phyloP scores from a whole-genome alignment of 2,329 filamentous ascomycete species.

The Aspergillus tanneri region DNA sequence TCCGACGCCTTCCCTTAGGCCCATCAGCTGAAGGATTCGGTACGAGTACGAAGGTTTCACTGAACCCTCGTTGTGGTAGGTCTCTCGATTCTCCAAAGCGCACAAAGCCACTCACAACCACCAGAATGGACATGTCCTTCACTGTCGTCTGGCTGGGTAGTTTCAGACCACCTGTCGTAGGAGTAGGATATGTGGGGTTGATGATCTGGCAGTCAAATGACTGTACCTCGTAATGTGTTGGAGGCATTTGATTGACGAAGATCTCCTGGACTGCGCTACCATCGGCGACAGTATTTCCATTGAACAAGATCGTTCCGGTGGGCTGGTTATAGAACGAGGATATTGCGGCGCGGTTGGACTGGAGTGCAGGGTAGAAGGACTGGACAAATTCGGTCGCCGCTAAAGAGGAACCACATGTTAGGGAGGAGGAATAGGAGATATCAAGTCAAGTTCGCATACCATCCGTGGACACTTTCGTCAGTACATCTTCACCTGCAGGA shows the following conservation, averaged over 20 bases:
- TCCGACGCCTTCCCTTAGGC: conserved; percentile 55
- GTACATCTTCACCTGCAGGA: conserved; percentile 32
- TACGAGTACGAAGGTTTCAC: conserved; percentile 76
- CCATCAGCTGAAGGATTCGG: conserved; percentile 60
- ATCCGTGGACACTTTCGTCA: conserved; percentile 45
- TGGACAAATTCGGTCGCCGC: conserved; percentile 71
- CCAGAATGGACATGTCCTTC: conserved; percentile 66
- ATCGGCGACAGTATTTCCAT: conserved; percentile 66
- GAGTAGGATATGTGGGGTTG: conserved; percentile 66
- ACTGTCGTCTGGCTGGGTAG: conserved; percentile 43
- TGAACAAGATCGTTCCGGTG: conserved; percentile 70
- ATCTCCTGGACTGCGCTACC: conserved; percentile 66
- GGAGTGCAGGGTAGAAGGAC: conserved; percentile 73
- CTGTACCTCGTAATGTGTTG: conserved; percentile 69
- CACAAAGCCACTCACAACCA: conserved; percentile 73
- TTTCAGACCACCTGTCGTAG: conserved; percentile 41
- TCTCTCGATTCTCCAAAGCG: conserved; percentile 63
- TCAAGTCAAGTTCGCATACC: conserved; percentile 30
- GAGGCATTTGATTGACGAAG: conserved; percentile 64
- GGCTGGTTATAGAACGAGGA: conserved; percentile 66
- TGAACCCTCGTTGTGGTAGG: conserved; percentile 67
- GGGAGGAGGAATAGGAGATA: background rate
- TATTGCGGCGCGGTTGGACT: conserved; percentile 58
- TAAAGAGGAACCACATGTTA: conserved; percentile 32
- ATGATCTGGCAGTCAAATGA: conserved; percentile 75